Base-by-base conservation (phyloP, 2,329 filamentous ascomycete genomes). In the Botrytis medusae region DNA sequence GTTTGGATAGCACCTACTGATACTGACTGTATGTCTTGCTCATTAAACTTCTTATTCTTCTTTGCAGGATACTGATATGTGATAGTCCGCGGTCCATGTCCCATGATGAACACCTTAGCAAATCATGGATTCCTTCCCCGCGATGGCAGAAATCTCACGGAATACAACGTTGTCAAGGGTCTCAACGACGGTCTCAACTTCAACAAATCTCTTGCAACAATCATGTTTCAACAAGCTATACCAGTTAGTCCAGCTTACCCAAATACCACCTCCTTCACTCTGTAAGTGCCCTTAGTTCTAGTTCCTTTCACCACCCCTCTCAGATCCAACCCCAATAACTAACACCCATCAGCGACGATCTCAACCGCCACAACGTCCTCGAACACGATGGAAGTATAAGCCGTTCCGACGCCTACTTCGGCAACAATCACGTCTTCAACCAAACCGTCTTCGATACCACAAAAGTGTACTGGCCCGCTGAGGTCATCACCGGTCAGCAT, bases 351-450 rank as follows among this genome's bases (percentile, higher is more conserved):
- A 67, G 63, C 18, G 20, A 51, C 14, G 44, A 67, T n/a, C 59
- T 71, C 1, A 71, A 71, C 42, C 59, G 32, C 5, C 69, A 71
- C 59, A 54, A 42, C 4, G 44, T 71, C 34, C 32, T 71, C 12
- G 44, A 64, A n/a, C 69, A 71, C 8, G 59, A 71, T 6, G 59
- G 32, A 40, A 71, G 69, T n/a, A 22, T 64, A 22, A 86, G 84
- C 59, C 86, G 86, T 40, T 77, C 81, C 2, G 87, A 89, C 73
- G 84, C 83, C 14, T 85, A 80, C 81, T 83, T 87, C 71, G 87
- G 86, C 34, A 84, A 85, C 78, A 85, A 85, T 75, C 83, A 86
- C 76, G 72, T 84, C 72, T 89, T 89, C 81, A 87, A 89, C 79
- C 80, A 84, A 70, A 84, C 82, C 3, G 78, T 87, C 75, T 89